Percentiles rank a stretch among this genome's conserved stretches.
Conservation (phyloP, 2,329 filamentous ascomycete genomes). For the Aspergillus aculeatus region DNA sequence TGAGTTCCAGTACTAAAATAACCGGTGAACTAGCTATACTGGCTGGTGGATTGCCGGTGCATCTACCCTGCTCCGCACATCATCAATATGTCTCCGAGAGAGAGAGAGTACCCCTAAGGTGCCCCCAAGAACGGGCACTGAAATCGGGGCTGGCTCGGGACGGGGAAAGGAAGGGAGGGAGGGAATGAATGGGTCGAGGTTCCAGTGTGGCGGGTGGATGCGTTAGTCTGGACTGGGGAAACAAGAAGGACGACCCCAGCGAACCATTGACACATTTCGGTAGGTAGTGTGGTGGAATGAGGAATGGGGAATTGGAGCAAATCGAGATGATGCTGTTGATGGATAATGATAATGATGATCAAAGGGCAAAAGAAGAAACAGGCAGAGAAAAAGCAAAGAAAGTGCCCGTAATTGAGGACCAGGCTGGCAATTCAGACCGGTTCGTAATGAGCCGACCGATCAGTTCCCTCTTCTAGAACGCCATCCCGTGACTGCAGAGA, state of each 20-base stretch:
- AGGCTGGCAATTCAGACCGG: not conserved
- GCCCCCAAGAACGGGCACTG: not conserved
- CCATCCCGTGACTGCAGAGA: constrained; percentile 1
- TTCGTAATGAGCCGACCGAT: not conserved
- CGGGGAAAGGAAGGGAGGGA: constrained; percentile 4
- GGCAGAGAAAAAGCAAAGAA: too few relatives aligned
- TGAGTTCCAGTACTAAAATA: not conserved
- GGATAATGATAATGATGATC: not conserved
- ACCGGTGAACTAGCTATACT: too few relatives aligned
- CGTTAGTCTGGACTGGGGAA: constrained; percentile 6
- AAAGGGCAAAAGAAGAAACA: too few relatives aligned
- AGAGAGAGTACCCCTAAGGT: not conserved
- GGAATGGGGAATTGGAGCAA: not conserved
- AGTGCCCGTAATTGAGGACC: too few relatives aligned
- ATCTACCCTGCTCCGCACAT: too few relatives aligned
- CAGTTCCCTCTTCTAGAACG: constrained; percentile 8
- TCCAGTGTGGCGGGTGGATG: constrained; percentile 18
- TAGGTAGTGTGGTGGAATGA: not conserved
- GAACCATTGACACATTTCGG: too few relatives aligned
- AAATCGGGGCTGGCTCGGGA: constrained; percentile 8
- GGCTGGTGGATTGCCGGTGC: too few relatives aligned
- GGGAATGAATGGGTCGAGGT: constrained; percentile 1
- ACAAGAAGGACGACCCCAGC: not conserved
- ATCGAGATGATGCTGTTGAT: not conserved
- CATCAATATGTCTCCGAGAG: not conserved